Evolutionary conservation across 140 eudicot genomes (phyloP).

Genomic region (Oenanthe javanica): DNA sequence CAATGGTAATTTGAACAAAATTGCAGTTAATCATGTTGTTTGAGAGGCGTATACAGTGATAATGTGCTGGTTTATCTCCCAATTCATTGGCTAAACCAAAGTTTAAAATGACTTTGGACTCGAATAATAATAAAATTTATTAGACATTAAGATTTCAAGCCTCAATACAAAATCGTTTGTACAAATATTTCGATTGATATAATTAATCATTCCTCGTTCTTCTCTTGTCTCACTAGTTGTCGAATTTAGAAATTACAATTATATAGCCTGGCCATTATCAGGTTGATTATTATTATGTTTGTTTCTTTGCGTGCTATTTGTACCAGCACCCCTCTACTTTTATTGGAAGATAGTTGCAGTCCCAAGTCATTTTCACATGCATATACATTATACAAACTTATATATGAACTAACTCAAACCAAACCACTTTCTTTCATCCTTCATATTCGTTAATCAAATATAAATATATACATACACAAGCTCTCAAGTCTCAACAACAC

Average conservation of each 20-base stretch:
- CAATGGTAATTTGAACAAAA: too few relatives aligned
- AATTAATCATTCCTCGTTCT: neutral
- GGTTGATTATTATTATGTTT: neutral
- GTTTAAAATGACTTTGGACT: too few relatives aligned
- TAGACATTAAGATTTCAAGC: too few relatives aligned
- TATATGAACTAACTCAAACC: neutral
- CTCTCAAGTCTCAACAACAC: neutral
- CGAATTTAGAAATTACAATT: neutral
- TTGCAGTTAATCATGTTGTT: too few relatives aligned
- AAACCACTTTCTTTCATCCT: neutral
- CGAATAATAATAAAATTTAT: too few relatives aligned
- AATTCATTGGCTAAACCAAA: too few relatives aligned
- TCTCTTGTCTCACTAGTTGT: neutral
- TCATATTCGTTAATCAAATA: neutral
- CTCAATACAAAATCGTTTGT: neutral
- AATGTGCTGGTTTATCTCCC: too few relatives aligned
- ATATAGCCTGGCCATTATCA: neutral
- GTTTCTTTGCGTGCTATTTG: neutral
- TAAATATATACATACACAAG: neutral
- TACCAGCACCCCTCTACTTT: neutral
- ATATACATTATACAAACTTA: neutral
- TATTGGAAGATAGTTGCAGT: neutral
- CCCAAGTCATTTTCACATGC: conserved; percentile 6
- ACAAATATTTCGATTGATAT: too few relatives aligned
- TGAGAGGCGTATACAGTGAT: too few relatives aligned